Evolutionary conservation across 2,329 filamentous ascomycete species (phyloP).

Genomic region (Biscogniauxia marginata): DNA sequence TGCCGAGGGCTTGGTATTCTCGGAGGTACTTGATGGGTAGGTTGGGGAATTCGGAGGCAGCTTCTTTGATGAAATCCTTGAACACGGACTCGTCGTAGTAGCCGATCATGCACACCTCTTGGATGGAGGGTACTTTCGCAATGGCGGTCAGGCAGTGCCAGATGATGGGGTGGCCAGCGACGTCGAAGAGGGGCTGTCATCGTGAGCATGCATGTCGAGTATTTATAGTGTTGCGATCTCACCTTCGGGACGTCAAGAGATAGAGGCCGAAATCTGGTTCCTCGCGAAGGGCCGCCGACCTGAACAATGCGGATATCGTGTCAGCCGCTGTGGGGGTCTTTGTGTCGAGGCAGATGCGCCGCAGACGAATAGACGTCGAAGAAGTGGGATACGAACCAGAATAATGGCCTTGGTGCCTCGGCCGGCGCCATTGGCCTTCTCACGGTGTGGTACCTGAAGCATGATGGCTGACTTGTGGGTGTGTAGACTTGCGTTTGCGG

Average conservation of each 20-base stretch:
- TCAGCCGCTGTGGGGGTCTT: slow-evolving; percentile 29
- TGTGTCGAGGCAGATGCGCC: slow-evolving; percentile 19
- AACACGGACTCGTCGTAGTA: slow-evolving; percentile 98
- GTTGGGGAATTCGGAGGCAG: slow-evolving; percentile 78
- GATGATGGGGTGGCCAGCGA: slow-evolving; percentile 97
- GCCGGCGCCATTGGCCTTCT: slow-evolving; percentile 47
- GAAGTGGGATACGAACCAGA: slow-evolving; percentile 59
- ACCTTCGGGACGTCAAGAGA: slow-evolving; percentile 96
- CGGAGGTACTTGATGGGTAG: slow-evolving; percentile 92
- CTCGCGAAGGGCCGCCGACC: slow-evolving; percentile 94
- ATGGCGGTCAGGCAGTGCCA: slow-evolving; percentile 95
- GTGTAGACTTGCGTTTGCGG: background rate
- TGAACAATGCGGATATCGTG: slow-evolving; percentile 38
- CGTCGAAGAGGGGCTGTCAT: slow-evolving; percentile 86
- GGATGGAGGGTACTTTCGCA: slow-evolving; percentile 83
- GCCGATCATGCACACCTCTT: slow-evolving; percentile 95
- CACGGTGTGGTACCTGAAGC: slow-evolving; percentile 56
- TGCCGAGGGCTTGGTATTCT: slow-evolving; percentile 95
- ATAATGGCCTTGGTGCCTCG: slow-evolving; percentile 90
- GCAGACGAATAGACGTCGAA: slow-evolving; percentile 20
- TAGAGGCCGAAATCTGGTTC: slow-evolving; percentile 91
- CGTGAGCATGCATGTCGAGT: slow-evolving; percentile 5
- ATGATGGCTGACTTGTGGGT: slow-evolving; percentile 35
- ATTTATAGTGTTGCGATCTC: slow-evolving; percentile 28
- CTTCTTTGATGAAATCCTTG: slow-evolving; percentile 96